Evolutionary conservation across 75 land plant genomes (phyloP), one percentile per base, ranked within the genome.

Genomic region (Azolla pinnata): DNA sequence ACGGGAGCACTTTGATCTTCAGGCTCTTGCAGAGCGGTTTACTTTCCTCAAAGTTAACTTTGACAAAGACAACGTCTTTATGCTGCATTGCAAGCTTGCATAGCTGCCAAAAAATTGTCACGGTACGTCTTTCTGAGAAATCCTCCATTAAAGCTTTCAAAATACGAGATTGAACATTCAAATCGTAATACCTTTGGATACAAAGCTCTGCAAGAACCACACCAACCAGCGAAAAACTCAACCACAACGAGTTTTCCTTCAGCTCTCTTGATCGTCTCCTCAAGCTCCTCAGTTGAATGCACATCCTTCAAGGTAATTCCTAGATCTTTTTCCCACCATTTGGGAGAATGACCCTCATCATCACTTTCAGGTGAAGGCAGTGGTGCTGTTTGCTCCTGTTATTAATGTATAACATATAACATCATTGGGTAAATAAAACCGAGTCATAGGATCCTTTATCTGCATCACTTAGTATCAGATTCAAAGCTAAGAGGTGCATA

Each of bases 181-280:
- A n/a, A n/a, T n/a, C n/a, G 12, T 5, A 3, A 2, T 52, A 52
- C 54, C 54, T 71, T 71, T 16, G 74, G 74, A 40, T 71, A 71
- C 26, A 71, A 71, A 26, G 74, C 74, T 38, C 70, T 35, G 62
- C 74, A 71, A 33, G 74, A 71, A 21, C 74, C 74, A 65, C 74
- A 71, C 74, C 74, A 71, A 18, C 69, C 31, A 23, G 74, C 74
- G 42, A 42, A 71, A 29, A 71, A 71, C 46, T 71, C 74, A 18
- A 59, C 69, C 3, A 71, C 67, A 31, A 71, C 63, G 0, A 71
- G 56, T 54, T 71, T 71, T 5, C 67, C 74, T 20, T 71, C 70
- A 1, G 68, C 68, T 27, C 35, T 49, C 50, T 55, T 29, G n/a
- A 71, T 56, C 30, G 60, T 46, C 1, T 71, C 74, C 30, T 48